These are phyloP conservation scores for Vitis hybrid DNA, from an alignment of 177 flowering plant genomes.

Conservation along the genomic window DNA sequence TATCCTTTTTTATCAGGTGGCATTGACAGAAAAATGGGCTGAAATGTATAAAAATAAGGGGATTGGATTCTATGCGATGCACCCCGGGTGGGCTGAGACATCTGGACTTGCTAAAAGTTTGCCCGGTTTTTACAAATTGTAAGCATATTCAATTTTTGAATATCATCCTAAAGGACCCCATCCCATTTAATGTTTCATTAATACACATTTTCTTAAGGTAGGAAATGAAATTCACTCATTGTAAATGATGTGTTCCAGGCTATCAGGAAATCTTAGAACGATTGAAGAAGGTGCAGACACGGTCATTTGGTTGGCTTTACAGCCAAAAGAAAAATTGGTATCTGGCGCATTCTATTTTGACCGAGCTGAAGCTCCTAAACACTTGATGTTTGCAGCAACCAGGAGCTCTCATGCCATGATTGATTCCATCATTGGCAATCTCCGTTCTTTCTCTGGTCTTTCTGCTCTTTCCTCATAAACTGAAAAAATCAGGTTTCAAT, in stretches of 20 bases:
- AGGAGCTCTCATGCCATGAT: constrained; percentile 52
- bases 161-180: not conserved
- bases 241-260: constrained; percentile 33
- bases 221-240: not conserved
- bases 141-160: constrained; percentile 9
- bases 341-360: constrained; percentile 87
- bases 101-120: constrained; percentile 81
- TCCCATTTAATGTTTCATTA: too few relatives aligned
- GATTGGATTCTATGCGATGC: constrained; percentile 91
- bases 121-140: constrained; percentile 67
- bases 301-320: constrained; percentile 85
- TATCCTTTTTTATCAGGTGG: constrained; percentile 51
- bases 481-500: too few relatives aligned
- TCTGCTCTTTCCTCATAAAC: constrained; percentile 23
- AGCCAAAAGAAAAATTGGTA: constrained; percentile 72
- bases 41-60: constrained; percentile 63
- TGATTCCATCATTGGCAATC: constrained; percentile 44
- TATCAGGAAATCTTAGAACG: constrained; percentile 75
- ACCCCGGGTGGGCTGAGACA: constrained; percentile 98
- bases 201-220: not conserved
- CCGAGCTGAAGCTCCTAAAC: constrained; percentile 81
- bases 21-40: constrained; percentile 91
- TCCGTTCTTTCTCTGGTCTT: constrained; percentile 43
- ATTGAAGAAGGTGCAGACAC: constrained; percentile 93
- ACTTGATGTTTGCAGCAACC: constrained; percentile 67